Evolutionary conservation across 2,329 filamentous ascomycete genomes (phyloP).

Genomic region (Ascochyta clinopodiicola): DNA sequence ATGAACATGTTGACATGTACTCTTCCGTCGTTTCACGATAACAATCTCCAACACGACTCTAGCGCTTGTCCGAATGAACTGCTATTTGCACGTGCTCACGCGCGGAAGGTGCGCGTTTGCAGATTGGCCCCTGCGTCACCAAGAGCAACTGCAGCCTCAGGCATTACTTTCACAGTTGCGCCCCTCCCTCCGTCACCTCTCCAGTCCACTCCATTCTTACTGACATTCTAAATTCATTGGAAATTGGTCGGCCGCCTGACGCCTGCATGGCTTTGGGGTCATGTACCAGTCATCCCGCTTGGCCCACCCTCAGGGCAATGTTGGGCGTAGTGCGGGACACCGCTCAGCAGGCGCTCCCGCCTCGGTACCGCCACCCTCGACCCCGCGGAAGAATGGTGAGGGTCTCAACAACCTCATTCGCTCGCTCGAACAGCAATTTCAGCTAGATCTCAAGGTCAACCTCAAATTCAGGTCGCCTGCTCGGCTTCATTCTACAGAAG

Average conservation of each 20-base stretch:
- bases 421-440: constrained; percentile 30
- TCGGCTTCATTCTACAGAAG: constrained; percentile 10
- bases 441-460: constrained; percentile 26
- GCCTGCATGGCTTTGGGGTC: constrained; percentile 9
- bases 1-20: background rate
- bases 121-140: constrained; percentile 10
- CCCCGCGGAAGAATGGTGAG: constrained; percentile 18
- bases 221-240: background rate
- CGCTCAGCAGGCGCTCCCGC: constrained; percentile 17
- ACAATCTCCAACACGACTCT: too few species aligned
- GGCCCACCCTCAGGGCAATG: background rate
- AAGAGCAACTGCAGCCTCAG: constrained; percentile 30
- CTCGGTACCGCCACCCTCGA: constrained; percentile 21
- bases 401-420: constrained; percentile 27
- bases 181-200: background rate
- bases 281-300: constrained; percentile 17
- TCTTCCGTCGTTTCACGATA: too few species aligned
- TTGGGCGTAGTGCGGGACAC: constrained; percentile 1
- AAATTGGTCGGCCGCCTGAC: background rate
- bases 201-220: background rate
- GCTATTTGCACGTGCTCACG: constrained; percentile 12
- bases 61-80: background rate
- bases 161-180: constrained; percentile 21
- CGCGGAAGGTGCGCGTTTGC: background rate
- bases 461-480: constrained; percentile 31